A percentile compares a stretch with the other conserved stretches of the same genome.
Evolutionary conservation across 495 filamentous ascomycete species (phyloP).

Genomic region (Penicillium steckii): DNA sequence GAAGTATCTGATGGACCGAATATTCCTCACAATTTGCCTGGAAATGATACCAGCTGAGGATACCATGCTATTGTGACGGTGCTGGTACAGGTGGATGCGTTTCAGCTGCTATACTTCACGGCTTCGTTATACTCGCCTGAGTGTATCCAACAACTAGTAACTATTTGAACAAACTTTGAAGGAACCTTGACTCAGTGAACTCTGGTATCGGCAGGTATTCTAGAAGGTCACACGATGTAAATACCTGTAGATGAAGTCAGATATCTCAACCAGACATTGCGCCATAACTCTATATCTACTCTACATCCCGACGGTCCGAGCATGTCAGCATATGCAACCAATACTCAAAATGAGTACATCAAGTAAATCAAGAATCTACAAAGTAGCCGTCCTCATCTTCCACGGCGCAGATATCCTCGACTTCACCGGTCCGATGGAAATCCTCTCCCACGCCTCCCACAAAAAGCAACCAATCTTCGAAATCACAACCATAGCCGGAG

Average conservation of each 20-base stretch:
- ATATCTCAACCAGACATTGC: neutral
- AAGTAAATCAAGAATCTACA: conserved; percentile 6
- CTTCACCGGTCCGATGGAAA: conserved; percentile 62
- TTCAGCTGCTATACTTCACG: too few relatives aligned
- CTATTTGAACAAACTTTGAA: neutral
- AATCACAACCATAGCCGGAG: conserved; percentile 20
- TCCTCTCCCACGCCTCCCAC: conserved; percentile 23
- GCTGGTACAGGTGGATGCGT: too few relatives aligned
- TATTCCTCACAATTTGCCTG: too few relatives aligned
- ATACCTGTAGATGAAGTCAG: neutral
- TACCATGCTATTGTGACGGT: too few relatives aligned
- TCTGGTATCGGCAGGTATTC: neutral
- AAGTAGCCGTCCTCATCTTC: conserved; percentile 37
- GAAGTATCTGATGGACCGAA: too few relatives aligned
- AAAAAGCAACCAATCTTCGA: conserved; percentile 17
- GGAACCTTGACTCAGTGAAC: neutral
- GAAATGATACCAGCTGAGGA: too few relatives aligned
- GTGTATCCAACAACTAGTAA: too few relatives aligned
- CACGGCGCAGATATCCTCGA: conserved; percentile 53
- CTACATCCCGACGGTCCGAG: neutral
- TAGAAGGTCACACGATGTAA: neutral
- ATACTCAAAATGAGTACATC: neutral
- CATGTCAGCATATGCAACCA: neutral
- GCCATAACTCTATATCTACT: neutral
- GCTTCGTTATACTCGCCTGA: too few relatives aligned